Conservation (phyloP, 2,329 filamentous ascomycete species). For the Cytospora mali region DNA sequence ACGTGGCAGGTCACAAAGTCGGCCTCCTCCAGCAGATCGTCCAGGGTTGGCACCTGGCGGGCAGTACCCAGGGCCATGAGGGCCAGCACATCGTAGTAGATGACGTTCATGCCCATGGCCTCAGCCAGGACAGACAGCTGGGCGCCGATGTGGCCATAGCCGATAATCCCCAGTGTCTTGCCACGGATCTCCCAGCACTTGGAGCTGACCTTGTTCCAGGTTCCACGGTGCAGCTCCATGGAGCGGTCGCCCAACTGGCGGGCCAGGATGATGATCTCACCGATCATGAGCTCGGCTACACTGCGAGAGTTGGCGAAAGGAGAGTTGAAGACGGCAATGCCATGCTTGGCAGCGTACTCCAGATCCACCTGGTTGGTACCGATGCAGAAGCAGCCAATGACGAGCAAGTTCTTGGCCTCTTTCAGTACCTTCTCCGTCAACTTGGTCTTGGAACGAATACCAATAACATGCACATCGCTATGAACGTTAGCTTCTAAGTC, state of each 20-base stretch:
- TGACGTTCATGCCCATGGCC: constrained; percentile 96
- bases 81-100: constrained; percentile 94
- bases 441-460: constrained; percentile 97
- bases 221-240: constrained; percentile 89
- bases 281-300: constrained; percentile 94
- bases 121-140: constrained; percentile 95
- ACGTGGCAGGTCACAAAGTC: constrained; percentile 97
- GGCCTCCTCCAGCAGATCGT: constrained; percentile 73
- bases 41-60: constrained; percentile 76
- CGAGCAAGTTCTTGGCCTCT: constrained; percentile 91
- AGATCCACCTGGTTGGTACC: constrained; percentile 95
- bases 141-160: constrained; percentile 96
- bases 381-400: constrained; percentile 98
- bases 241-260: constrained; percentile 92
- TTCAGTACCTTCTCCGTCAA: constrained; percentile 81
- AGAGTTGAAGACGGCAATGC: constrained; percentile 98
- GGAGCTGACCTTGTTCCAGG: constrained; percentile 96
- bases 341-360: constrained; percentile 76
- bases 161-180: constrained; percentile 94
- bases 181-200: constrained; percentile 98
- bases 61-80: constrained; percentile 93
- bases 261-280: constrained; percentile 87
- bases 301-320: constrained; percentile 97
- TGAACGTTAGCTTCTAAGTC: constrained; percentile 29
- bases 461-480: constrained; percentile 94